Evolutionary conservation across 2,329 filamentous ascomycete species (phyloP), one percentile per base, ranked within the genome.

Genomic region (Aspergillus neoniger): DNA sequence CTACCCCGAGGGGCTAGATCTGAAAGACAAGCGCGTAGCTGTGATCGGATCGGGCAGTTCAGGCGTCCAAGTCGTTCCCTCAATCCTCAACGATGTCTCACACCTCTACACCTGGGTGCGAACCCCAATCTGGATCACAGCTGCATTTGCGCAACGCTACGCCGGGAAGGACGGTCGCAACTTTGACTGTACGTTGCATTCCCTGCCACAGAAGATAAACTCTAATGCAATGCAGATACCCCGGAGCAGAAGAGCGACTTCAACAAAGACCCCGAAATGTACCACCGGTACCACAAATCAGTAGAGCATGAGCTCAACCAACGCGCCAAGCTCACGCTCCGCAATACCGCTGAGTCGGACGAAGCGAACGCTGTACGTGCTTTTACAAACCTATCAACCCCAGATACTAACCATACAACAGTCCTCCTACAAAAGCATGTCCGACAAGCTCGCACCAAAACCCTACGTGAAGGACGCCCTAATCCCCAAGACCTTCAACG

Each of bases 41-140:
- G 67, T 77, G 2, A 70, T 77, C 32, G 74, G 74, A 5, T 72
- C 72, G 39, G 75, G 76, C 2, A 74, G 75, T 4, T 76, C 73
- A 48, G 76, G 73, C 2, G 74, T 78, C 21, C 77, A 79, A 59
- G 70, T 77, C 30, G 69, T 78, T 9, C 75, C 76, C n/a, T 36
- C 44, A 17, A 44, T 49, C 9, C 44, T 50, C 15, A 17, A 68
- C 63, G 5, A 67, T 69, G 58, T 63, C 69, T 43, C 71, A 67
- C 6, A 72, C 87, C 28, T 73, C 68, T 30, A 62, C 67, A 41
- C 70, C 69, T 60, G 58, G 54, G 38, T 60, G 12, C 53, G 57
- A 32, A 59, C 50, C 41, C 51, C 57, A 19, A 48, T 53, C 2
- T 59, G 50, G 50, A 55, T 59, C 25, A 54, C 52, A 2, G 43